Percentiles rank a stretch among this genome's conserved stretches.
phyloP scores from a whole-genome alignment of 2,329 filamentous ascomycete genomes.

The Sporothrix brunneoviolacea region DNA sequence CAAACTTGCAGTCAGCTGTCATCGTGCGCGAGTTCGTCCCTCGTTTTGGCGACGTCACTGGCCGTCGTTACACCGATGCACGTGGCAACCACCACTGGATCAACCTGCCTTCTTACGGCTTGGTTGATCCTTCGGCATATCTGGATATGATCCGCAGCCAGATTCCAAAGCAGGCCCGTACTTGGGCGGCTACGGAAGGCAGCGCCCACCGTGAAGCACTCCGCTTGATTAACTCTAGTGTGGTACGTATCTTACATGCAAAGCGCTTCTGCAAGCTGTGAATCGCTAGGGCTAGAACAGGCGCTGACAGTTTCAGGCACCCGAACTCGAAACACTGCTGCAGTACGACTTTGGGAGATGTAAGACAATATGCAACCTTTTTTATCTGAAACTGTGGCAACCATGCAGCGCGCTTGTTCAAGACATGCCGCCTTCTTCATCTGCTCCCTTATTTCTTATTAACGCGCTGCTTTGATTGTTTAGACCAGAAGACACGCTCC shows the following conservation, averaged over 20 bases:
- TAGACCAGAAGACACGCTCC: constrained; percentile 17
- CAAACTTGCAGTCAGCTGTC: background rate
- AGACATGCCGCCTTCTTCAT: background rate
- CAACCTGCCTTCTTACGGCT: constrained; percentile 13
- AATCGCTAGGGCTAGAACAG: background rate
- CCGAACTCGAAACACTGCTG: constrained; percentile 13
- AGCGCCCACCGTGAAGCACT: constrained; percentile 17
- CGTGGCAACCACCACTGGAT: constrained; percentile 13
- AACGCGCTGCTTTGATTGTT: background rate
- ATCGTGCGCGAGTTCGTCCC: constrained; percentile 13
- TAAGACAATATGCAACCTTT: constrained; percentile 3
- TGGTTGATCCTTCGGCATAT: constrained; percentile 10
- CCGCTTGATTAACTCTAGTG: constrained; percentile 2
- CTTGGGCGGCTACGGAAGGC: constrained; percentile 11
- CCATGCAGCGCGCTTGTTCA: background rate
- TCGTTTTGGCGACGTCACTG: constrained; percentile 14
- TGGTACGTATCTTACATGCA: constrained; percentile 6
- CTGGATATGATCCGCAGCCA: background rate
- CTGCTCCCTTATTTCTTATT: background rate
- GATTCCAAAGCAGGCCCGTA: background rate
- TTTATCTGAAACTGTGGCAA: background rate
- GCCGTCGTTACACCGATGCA: constrained; percentile 15
- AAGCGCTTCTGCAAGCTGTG: no score
- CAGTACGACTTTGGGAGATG: constrained; percentile 17
- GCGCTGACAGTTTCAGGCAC: constrained; percentile 10